Conservation (phyloP, 2,329 filamentous ascomycete species). For the Diaporthe capsici region DNA sequence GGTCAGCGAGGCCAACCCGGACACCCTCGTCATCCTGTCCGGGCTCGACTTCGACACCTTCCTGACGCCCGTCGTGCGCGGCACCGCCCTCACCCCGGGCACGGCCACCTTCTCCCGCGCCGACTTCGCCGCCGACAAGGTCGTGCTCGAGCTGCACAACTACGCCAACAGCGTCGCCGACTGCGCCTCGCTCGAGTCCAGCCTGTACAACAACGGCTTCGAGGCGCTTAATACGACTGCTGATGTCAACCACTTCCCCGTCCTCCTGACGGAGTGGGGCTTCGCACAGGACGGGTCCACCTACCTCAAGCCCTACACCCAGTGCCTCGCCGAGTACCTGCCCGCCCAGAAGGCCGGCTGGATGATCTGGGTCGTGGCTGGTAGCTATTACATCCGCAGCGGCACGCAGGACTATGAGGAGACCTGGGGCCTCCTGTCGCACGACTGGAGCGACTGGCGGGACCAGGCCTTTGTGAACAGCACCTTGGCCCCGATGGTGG, state of each 20-base stretch:
- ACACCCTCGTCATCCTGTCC: conserved; percentile 64
- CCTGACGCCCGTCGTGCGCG: conserved; percentile 58
- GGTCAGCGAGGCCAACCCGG: conserved; percentile 60
- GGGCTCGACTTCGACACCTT: conserved; percentile 65
- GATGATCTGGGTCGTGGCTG: conserved; percentile 71
- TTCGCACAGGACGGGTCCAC: conserved; percentile 64
- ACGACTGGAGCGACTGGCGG: conserved; percentile 68
- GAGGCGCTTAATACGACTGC: conserved; percentile 53
- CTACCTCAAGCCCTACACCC: conserved; percentile 64
- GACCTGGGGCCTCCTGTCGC: conserved; percentile 68
- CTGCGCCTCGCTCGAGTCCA: conserved; percentile 57
- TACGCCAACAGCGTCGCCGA: conserved; percentile 59
- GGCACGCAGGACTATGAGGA: conserved; percentile 70
- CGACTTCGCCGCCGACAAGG: conserved; percentile 59
- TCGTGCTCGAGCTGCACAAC: conserved; percentile 65
- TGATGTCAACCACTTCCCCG: conserved; percentile 57
- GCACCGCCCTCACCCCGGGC: conserved; percentile 57
- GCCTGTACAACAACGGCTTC: conserved; percentile 61
- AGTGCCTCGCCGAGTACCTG: conserved; percentile 65
- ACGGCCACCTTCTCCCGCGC: conserved; percentile 53
- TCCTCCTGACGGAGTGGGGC: conserved; percentile 68
- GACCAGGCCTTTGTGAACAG: conserved; percentile 58
- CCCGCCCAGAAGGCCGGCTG: conserved; percentile 65
- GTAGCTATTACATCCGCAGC: conserved; percentile 69
- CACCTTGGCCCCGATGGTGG: conserved; percentile 58